These are phyloP conservation scores for Cytospora piceae DNA, from an alignment of 2,329 filamentous ascomycete species.

Conservation along the genomic window DNA sequence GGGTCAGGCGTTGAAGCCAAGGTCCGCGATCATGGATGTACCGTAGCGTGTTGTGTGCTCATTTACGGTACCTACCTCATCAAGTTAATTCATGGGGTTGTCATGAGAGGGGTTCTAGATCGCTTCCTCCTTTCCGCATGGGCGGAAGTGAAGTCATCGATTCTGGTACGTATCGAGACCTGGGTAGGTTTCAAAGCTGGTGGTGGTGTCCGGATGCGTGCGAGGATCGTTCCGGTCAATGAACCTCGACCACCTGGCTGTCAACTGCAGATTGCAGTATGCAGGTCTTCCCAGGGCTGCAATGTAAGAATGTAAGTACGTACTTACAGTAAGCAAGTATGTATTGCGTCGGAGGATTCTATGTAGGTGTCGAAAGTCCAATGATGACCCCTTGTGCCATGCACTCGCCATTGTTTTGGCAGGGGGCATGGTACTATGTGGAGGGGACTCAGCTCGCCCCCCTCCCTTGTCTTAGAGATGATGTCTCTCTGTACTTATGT, in stretches of 20 bases:
- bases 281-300: conserved; percentile 14
- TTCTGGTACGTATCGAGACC: neutral
- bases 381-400: neutral
- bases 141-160: neutral
- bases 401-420: neutral
- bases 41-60: conserved; percentile 7
- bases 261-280: conserved; percentile 21
- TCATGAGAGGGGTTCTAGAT: neutral
- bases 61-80: neutral
- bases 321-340: neutral
- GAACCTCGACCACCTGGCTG: conserved; percentile 21
- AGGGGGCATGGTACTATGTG: neutral
- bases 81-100: neutral
- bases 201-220: neutral
- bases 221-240: neutral
- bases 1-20: conserved; percentile 12
- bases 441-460: neutral
- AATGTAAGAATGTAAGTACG: neutral
- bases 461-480: neutral
- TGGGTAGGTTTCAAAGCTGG: neutral
- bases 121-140: neutral
- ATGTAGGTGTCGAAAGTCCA: neutral
- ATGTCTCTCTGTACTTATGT: neutral
- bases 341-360: neutral
- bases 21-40: conserved; percentile 11